A percentile compares a stretch with the other conserved stretches of the same genome.
Conservation (phyloP, 1,284 basidiomycete species). For the Coniferiporia weirii region DNA sequence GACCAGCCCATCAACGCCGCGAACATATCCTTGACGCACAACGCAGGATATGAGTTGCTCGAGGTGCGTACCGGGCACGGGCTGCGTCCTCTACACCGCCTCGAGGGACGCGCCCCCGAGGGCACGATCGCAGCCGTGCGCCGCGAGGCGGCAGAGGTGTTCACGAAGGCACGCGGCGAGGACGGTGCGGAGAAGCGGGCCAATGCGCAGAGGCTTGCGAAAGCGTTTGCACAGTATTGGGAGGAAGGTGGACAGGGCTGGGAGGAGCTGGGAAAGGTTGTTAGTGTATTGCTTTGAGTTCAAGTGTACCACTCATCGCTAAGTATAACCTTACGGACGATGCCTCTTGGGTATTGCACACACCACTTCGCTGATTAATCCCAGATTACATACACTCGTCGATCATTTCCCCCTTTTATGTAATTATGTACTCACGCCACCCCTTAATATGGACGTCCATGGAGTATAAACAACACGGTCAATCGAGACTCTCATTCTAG, state of each 20-base stretch:
- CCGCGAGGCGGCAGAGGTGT: constrained; percentile 2
- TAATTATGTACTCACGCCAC: too few relatives aligned
- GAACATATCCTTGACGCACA: constrained; percentile 21
- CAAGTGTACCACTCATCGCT: too few relatives aligned
- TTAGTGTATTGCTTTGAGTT: too few relatives aligned
- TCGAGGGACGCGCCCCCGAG: constrained; percentile 3
- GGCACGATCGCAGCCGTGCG: constrained; percentile 11
- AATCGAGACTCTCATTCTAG: too few relatives aligned
- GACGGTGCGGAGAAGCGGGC: constrained; percentile 9
- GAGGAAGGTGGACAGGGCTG: constrained; percentile 1
- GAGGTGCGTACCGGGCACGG: constrained; percentile 27
- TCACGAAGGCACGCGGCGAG: constrained; percentile 6
- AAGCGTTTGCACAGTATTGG: constrained; percentile 4
- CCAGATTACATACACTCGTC: too few relatives aligned
- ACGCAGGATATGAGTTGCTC: constrained; percentile 27
- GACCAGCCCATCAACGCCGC: constrained; percentile 26
- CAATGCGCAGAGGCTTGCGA: constrained; percentile 6
- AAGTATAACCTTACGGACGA: too few relatives aligned
- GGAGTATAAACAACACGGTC: too few relatives aligned
- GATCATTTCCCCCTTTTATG: too few relatives aligned
- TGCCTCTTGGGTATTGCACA: too few relatives aligned
- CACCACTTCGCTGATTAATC: too few relatives aligned
- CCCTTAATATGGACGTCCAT: too few relatives aligned
- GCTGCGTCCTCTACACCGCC: constrained; percentile 19
- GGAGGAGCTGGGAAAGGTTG: not conserved